A percentile compares a stretch with the other conserved stretches of the same genome.
Evolutionary conservation across 2,329 filamentous ascomycete genomes (phyloP).

Genomic region (Hypoxylon sp.): DNA sequence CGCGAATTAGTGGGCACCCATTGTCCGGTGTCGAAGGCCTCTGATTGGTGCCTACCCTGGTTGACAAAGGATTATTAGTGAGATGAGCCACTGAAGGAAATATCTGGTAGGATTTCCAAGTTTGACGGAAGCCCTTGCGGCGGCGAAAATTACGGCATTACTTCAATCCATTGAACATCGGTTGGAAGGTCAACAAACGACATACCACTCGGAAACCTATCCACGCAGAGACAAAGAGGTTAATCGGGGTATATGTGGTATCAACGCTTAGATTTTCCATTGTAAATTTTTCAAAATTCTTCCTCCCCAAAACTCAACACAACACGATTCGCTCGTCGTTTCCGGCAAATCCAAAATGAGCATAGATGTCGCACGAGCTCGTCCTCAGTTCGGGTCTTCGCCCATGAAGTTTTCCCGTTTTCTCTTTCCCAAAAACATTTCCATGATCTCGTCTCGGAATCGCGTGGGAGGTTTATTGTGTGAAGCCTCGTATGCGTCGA

Average conservation of each 20-base stretch:
- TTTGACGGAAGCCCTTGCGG: too few relatives aligned
- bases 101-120: too few relatives aligned
- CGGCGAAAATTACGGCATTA: background rate
- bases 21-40: background rate
- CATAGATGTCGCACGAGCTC: background rate
- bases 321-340: background rate
- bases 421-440: slow-evolving; percentile 54
- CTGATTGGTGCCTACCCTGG: too few relatives aligned
- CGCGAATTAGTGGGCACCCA: background rate
- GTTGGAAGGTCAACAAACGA: background rate
- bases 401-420: slow-evolving; percentile 45
- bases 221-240: background rate
- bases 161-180: background rate
- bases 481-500: slow-evolving; percentile 65
- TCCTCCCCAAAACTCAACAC: slow-evolving; percentile 5
- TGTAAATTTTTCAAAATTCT: background rate
- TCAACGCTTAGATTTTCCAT: background rate
- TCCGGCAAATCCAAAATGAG: background rate
- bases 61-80: background rate
- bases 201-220: background rate
- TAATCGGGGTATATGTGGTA: background rate
- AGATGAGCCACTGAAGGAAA: too few relatives aligned
- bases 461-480: slow-evolving; percentile 60
- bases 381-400: slow-evolving; percentile 38
- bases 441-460: slow-evolving; percentile 61